Base-by-base conservation (phyloP, 257 asterid genomes). In the Solanum pimpinellifolium region DNA sequence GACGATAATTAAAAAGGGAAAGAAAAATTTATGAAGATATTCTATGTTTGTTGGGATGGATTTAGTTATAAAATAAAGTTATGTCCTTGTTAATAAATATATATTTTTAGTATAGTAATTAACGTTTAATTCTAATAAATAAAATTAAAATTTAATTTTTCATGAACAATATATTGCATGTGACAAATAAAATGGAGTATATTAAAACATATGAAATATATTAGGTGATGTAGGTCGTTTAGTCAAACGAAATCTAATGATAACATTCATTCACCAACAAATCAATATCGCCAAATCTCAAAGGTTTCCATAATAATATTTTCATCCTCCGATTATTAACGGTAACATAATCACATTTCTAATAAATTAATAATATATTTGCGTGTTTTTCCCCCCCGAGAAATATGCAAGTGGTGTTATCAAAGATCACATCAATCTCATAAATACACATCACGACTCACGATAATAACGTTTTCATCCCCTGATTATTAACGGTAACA, bases 241-340 rank as follows among this genome's bases (percentile, higher is more conserved):
- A 4, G 31, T 69, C 72, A 2, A 65, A 65, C 4, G 3, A 25
- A 65, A 65, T n/a, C 16, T 65, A 65, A 65, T n/a, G 16, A 62
- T 62, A 10, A 11, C 15, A 23, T 23, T 11, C 72, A 65, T 25
- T 65, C 18, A 5, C 4, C 33, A 2, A 65, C 87, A 29, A 14
- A 44, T 62, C 93, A 20, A 88, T 76, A n/a, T 93, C 95, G 33
- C 78, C 31, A 25, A 92, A 91, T 56, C 0, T 33, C 7, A 35
- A 0, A 35, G 39, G 39, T 35, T 35, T 35, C 1, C 7, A 5
- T 2, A 37, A 37, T 37, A 37, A 37, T 2, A 37, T 5, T 37
- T 37, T 37, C 39, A 37, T 37, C 39, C 7, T 37, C 1, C 39
- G 35, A 33, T 33, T 33, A 33, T 33, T 33, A 33, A 33, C 4